Base-by-base conservation (phyloP, 345 rosid genomes). In the Ceriops decandra region DNA sequence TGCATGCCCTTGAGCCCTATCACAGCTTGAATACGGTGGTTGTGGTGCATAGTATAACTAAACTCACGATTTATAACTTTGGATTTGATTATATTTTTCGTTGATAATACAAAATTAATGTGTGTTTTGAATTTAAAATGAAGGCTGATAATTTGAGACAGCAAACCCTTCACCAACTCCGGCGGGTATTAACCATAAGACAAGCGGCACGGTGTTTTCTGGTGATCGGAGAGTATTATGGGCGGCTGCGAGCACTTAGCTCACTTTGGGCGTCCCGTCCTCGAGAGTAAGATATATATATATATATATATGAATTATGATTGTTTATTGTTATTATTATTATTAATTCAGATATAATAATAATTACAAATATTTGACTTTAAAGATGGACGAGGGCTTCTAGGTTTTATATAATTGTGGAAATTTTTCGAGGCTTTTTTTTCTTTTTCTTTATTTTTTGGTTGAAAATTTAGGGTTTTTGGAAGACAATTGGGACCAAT, bases 141-240 rank as follows among this genome's bases (percentile, higher is more conserved):
- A 68, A 95, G 98, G 98, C 97, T 62, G 99, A 95, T 82, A 87
- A 91, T 77, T 80, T 95, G 78, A 88, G 99, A 68, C 99, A 95
- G 32, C 99, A 91, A 69, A 95, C 90, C 20, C 86, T 95, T 69
- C 99, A 95, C 72, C 99, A 91, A 46, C 51, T 95, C 19, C 83
- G 84, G 10, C 84, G 88, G 62, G 90, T 95, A 73, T 69, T 95
- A 73, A 95, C 98, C 0, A 84, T 87, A 16, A 73, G 99, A 53
- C 99, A 95, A 75, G 97, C 92, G 0, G 98, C 98, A 0, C 77
- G 96, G 53, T 87, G 96, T 82, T 95, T 91, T 74, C 69, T 91
- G 75, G 93, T 88, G 72, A 91, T 91, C 49, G 96, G 92, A 72
- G 99, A 95, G 67, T 95, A 87, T 42, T 86, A 90, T 13, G 96